Evolutionary conservation across 345 rosid species (phyloP).

Genomic region (Microcos paniculata): DNA sequence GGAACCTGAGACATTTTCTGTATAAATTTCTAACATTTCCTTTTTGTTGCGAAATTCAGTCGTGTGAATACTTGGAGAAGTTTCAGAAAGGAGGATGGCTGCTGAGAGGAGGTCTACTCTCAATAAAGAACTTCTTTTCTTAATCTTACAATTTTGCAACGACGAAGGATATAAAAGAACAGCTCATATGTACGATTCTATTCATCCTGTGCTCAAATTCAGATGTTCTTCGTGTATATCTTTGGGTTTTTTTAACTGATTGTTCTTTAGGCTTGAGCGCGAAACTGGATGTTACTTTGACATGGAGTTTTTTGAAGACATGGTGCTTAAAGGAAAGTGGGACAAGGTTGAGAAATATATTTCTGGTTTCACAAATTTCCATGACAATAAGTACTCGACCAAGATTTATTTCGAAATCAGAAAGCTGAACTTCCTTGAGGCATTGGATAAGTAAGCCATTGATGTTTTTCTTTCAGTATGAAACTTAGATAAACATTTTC

Average conservation of each 20-base stretch:
- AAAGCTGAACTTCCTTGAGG: constrained; percentile 46
- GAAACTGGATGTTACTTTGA: constrained; percentile 39
- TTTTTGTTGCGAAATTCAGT: background rate
- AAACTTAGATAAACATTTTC: background rate
- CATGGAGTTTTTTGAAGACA: constrained; percentile 34
- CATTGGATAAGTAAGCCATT: constrained; percentile 39
- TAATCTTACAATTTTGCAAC: constrained; percentile 47
- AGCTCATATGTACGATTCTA: constrained; percentile 32
- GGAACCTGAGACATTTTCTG: too few species aligned
- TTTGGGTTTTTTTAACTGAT: background rate
- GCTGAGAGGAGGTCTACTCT: constrained; percentile 29
- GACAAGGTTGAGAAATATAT: constrained; percentile 43
- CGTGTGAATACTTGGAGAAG: background rate
- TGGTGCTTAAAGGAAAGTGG: constrained; percentile 38
- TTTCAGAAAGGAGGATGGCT: constrained; percentile 14
- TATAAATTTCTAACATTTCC: background rate
- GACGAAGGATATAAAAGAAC: constrained; percentile 42
- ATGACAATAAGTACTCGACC: constrained; percentile 37
- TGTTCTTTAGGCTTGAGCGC: constrained; percentile 39
- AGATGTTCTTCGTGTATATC: background rate
- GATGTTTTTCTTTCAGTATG: background rate
- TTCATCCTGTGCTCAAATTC: background rate
- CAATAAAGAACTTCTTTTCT: constrained; percentile 39
- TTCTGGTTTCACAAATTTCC: constrained; percentile 35
- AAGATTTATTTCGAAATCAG: constrained; percentile 45